These are phyloP conservation scores for Fusarium verrucosum DNA, from an alignment of 2,329 filamentous ascomycete genomes.

Conservation along the genomic window DNA sequence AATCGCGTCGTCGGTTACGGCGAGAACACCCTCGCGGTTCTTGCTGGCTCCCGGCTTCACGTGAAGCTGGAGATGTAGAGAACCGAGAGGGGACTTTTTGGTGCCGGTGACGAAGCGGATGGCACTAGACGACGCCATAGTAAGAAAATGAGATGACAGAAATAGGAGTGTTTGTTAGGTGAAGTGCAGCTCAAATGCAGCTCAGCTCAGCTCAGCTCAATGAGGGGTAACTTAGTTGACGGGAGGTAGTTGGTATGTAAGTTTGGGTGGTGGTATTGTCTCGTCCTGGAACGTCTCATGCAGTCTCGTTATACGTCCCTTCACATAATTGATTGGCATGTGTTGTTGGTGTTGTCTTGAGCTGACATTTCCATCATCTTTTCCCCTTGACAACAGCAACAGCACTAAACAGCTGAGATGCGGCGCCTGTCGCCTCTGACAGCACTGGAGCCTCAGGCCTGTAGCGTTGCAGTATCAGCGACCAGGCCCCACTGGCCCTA, in stretches of 20 bases:
- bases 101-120: constrained; percentile 60
- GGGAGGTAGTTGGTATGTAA: neutral
- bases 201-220: neutral
- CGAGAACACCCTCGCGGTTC: constrained; percentile 67
- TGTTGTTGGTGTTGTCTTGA: neutral
- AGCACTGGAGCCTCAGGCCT: constrained; percentile 42
- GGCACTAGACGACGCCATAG: constrained; percentile 47
- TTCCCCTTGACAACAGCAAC: neutral
- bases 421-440: constrained; percentile 39
- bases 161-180: neutral
- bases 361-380: neutral
- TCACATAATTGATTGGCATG: neutral
- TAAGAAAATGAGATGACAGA: neutral
- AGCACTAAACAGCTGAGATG: constrained; percentile 14
- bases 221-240: constrained; percentile 20
- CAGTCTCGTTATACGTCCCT: neutral
- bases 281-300: neutral
- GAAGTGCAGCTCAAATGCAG: neutral
- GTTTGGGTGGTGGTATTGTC: neutral
- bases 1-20: constrained; percentile 65
- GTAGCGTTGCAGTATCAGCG: neutral
- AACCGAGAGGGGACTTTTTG: constrained; percentile 56
- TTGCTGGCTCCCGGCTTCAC: constrained; percentile 73
- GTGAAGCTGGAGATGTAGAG: constrained; percentile 69
- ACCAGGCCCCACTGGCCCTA: constrained; percentile 23